phyloP scores from a whole-genome alignment of 495 filamentous ascomycete genomes.

The Penicillium egyptiacum region DNA sequence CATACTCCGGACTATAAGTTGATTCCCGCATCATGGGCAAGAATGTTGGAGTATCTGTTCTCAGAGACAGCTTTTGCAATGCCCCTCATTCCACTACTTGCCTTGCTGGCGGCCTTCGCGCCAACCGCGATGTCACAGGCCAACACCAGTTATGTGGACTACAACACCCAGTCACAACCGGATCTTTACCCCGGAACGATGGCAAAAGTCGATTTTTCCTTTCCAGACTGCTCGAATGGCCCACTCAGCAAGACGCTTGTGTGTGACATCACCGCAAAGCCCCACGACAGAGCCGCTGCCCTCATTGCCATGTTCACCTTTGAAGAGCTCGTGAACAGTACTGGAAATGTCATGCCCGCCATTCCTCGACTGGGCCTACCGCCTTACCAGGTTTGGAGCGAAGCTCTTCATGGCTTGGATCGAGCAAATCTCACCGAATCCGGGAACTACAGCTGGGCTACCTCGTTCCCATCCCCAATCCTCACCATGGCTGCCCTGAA shows the following conservation, averaged over 20 bases:
- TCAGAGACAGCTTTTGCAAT: slow-evolving; percentile 8
- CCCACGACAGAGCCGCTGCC: slow-evolving; percentile 48
- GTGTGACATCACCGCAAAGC: slow-evolving; percentile 47
- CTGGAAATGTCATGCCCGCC: slow-evolving; percentile 53
- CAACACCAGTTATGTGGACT: slow-evolving; percentile 35
- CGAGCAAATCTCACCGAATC: slow-evolving; percentile 51
- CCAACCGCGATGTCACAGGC: slow-evolving; percentile 30
- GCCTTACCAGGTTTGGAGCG: slow-evolving; percentile 48
- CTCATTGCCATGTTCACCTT: slow-evolving; percentile 47
- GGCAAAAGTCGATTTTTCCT: slow-evolving; percentile 25
- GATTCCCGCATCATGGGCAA: slow-evolving; percentile 7
- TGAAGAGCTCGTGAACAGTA: slow-evolving; percentile 59
- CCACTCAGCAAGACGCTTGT: slow-evolving; percentile 40
- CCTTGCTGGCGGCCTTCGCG: slow-evolving; percentile 31
- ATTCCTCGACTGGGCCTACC: slow-evolving; percentile 59
- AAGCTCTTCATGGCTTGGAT: slow-evolving; percentile 60
- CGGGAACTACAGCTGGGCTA: slow-evolving; percentile 57
- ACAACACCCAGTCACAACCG: slow-evolving; percentile 33
- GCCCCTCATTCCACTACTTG: slow-evolving; percentile 20
- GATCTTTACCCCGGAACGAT: slow-evolving; percentile 29
- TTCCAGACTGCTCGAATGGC: slow-evolving; percentile 37
- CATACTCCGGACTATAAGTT: not conserved
- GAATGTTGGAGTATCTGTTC: not conserved
- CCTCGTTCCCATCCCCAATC: slow-evolving; percentile 63
- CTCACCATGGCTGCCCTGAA: slow-evolving; percentile 60